Evolutionary conservation across 2,329 filamentous ascomycete genomes (phyloP).

Genomic region (Aspergillus pseudoviridinutans): DNA sequence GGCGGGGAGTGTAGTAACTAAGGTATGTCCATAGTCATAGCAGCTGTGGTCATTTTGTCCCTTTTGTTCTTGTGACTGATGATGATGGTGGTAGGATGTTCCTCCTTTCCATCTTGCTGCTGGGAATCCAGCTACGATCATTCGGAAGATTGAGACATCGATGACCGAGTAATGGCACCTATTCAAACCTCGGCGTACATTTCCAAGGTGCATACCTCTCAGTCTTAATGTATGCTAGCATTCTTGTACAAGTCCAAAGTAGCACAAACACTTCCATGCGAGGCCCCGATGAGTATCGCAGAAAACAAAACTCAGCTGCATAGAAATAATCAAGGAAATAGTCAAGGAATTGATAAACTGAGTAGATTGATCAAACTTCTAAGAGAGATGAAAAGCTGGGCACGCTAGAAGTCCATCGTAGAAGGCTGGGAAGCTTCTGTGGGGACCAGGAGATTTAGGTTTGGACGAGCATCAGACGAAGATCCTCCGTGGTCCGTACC

Average conservation of each 20-base stretch:
- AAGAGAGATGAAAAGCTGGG: neutral
- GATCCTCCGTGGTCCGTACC: neutral
- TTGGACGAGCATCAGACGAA: neutral
- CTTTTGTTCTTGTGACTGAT: neutral
- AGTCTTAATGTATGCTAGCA: neutral
- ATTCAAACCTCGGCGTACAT: neutral
- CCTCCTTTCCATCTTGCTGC: constrained; percentile 40
- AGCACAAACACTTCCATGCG: neutral
- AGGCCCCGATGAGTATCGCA: neutral
- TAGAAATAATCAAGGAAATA: neutral
- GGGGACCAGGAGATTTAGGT: constrained; percentile 1
- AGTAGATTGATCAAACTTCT: too few species aligned
- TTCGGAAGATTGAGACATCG: constrained; percentile 37
- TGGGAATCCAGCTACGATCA: constrained; percentile 39
- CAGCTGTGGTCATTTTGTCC: neutral
- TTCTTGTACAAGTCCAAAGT: neutral
- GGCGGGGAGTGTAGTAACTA: constrained; percentile 80
- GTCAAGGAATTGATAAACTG: neutral
- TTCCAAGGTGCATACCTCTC: neutral
- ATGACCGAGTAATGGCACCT: constrained; percentile 19
- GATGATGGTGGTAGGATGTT: constrained; percentile 30
- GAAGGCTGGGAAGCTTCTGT: constrained; percentile 7
- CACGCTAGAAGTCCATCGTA: neutral
- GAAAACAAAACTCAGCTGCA: neutral
- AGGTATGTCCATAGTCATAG: constrained; percentile 38